Evolutionary conservation across 768 basidiomycete species (phyloP).

Genomic region (Trametes sanguinea): DNA sequence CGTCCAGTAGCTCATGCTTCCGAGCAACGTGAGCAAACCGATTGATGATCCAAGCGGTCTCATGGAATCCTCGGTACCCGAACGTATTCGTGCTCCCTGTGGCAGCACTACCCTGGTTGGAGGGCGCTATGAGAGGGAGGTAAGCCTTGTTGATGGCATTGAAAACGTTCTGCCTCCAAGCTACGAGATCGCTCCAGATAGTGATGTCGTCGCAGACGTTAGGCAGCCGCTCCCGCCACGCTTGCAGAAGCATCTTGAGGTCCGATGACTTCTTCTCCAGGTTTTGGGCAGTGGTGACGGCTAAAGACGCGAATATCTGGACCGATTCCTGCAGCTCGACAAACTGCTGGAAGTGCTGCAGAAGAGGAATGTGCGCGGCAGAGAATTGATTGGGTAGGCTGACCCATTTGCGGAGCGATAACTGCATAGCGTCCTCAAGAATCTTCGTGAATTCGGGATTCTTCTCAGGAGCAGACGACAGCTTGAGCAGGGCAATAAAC

Average conservation of each 20-base stretch:
- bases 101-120: slow-evolving; percentile 49
- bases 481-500: slow-evolving; percentile 84
- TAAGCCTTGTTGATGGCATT: slow-evolving; percentile 95
- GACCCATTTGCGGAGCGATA: slow-evolving; percentile 95
- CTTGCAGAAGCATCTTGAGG: slow-evolving; percentile 93
- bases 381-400: slow-evolving; percentile 84
- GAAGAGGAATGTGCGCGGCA: slow-evolving; percentile 88
- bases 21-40: slow-evolving; percentile 98
- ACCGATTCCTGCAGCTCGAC: slow-evolving; percentile 97
- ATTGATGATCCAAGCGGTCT: slow-evolving; percentile 99
- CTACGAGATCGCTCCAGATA: slow-evolving; percentile 98
- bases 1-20: slow-evolving; percentile 94
- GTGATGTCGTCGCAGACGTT: slow-evolving; percentile 97
- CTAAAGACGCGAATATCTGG: slow-evolving; percentile 89
- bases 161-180: slow-evolving; percentile 99
- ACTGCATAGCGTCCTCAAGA: slow-evolving; percentile 94
- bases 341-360: slow-evolving; percentile 99
- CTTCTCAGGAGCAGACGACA: slow-evolving; percentile 79
- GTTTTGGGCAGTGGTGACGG: slow-evolving; percentile 82
- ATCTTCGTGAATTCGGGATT: slow-evolving; percentile 86
- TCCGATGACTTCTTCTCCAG: slow-evolving; percentile 94
- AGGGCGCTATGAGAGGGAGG: slow-evolving; percentile 77
- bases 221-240: slow-evolving; percentile 95
- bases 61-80: slow-evolving; percentile 96
- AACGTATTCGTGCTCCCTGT: slow-evolving; percentile 72